Evolutionary conservation across 495 filamentous ascomycete species (phyloP), one percentile per base, ranked within the genome.

Genomic region (Clohesyomyces aquaticus): DNA sequence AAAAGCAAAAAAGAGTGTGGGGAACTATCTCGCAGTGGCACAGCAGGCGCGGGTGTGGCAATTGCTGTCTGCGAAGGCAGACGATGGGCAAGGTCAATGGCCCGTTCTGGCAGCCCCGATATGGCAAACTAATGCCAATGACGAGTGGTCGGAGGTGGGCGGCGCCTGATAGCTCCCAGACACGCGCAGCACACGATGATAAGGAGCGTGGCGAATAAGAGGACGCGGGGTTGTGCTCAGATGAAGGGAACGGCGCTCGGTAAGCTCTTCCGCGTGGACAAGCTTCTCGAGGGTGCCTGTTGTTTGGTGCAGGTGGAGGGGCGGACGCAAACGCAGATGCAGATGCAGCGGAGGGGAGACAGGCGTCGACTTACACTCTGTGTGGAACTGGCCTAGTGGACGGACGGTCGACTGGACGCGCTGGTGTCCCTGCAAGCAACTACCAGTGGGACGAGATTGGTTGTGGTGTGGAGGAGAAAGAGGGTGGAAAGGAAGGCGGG

Each of bases 171-270:
- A 61, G 56, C 65, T 64, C 54, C 55, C 25, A 63, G 32, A 59
- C 22, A 65, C 45, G 59, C 58, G 62, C 58, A 57, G 43, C 62
- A 55, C 27, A 19, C 53, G 56, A 43, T 65, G 66, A 69, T 69
- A 69, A 69, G 66, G 46, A 58, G 22, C 22, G 23, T 25, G 66
- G 57, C 66, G 66, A 69, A 69, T 69, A 53, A 61, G 56, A 58
- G 56, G 28, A 22, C 55, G 66, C 66, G 66, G 66, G 66, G 66
- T 64, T 49, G 52, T 53, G 28, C 29, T 59, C 16, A 9, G 18
- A 25, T 45, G 19, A 9, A 55, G 52, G 18, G 28, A 45, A 38
- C 6, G 28, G 43, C 52, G 66, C 61, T 65, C 66, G 61, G 48
- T 49, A 69, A 61, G 61, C 53, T 61, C 58, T 62, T 59, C 60